Base-by-base conservation (phyloP, 306 rosid species). In the Prunus davidiana region DNA sequence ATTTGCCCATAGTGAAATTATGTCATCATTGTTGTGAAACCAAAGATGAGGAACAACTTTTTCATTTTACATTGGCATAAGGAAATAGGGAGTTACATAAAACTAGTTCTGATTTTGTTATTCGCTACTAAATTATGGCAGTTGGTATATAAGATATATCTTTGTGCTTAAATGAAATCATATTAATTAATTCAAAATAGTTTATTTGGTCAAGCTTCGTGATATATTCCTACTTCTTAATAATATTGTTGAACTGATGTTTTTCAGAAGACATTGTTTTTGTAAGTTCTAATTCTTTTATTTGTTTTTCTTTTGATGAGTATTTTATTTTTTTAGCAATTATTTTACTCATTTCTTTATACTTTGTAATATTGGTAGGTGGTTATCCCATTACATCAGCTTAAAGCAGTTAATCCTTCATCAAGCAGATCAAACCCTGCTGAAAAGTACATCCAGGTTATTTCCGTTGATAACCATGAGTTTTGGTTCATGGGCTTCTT, bases 401-500 rank as follows among this genome's bases (percentile, higher is more conserved):
- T 95, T 41, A 95, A 88, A 84, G 89, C 92, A 28, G 96, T 92
- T 68, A 82, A 83, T 79, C 92, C 99, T 65, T 95, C 97, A 49
- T 75, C 91, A 56, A 91, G 89, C 92, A 81, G 86, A 69, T 24
- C 72, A 60, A 92, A 90, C 69, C 80, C 96, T 20, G 74, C 91
- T 51, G 99, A 92, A 84, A 92, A 87, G 69, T 95, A 87, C 83
- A 64, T 95, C 52, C 97, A 95, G 89, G 89, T 91, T 66, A 87
- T 88, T 76, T 87, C 97, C 1, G 78, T 78, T 2, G 98, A 96
- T 73, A 88, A 92, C 74, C 91, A 88, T 58, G 99, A 96, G 71
- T 92, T 96, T 87, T 96, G 99, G 99, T 92, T 96, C 57, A 89
- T 91, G 99, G 99, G 97, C 8, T 96, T 96, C 82, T 79, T 92